Evolutionary conservation across 2,329 filamentous ascomycete genomes (phyloP).

Genomic region (Fusarium nanum): DNA sequence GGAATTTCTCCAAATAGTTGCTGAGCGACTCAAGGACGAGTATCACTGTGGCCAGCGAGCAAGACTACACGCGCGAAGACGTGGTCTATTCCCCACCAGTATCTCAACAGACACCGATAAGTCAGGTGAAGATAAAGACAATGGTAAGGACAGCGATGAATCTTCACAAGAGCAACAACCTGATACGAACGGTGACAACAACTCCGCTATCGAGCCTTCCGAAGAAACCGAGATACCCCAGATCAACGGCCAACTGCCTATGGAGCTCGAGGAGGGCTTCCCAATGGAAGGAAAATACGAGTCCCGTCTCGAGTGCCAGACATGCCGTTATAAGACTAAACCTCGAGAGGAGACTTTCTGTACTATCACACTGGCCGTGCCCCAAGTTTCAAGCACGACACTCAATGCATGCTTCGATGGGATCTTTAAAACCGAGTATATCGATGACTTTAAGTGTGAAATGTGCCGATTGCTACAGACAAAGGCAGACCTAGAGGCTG

Average conservation of each 20-base stretch:
- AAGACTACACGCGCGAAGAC: slow-evolving; percentile 65
- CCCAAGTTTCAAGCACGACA: slow-evolving; percentile 82
- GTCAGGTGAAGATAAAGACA: slow-evolving; percentile 38
- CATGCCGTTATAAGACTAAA: slow-evolving; percentile 89
- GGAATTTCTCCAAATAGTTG: slow-evolving; percentile 94
- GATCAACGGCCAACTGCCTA: slow-evolving; percentile 43
- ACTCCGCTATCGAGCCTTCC: slow-evolving; percentile 42
- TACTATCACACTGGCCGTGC: slow-evolving; percentile 91
- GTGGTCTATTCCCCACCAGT: slow-evolving; percentile 37
- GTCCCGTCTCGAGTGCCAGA: slow-evolving; percentile 94
- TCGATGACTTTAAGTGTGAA: slow-evolving; percentile 97
- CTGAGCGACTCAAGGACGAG: slow-evolving; percentile 92
- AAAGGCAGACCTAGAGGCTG: slow-evolving; percentile 69
- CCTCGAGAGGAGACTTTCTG: slow-evolving; percentile 88
- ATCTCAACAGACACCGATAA: slow-evolving; percentile 23
- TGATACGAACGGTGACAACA: slow-evolving; percentile 17
- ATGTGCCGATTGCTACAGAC: slow-evolving; percentile 90
- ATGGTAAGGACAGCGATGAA: slow-evolving; percentile 27
- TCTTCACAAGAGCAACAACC: slow-evolving; percentile 25
- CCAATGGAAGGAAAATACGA: slow-evolving; percentile 92
- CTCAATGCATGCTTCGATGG: slow-evolving; percentile 92
- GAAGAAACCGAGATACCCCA: slow-evolving; percentile 38
- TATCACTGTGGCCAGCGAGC: slow-evolving; percentile 87
- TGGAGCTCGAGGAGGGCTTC: slow-evolving; percentile 76
- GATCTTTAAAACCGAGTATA: slow-evolving; percentile 93